A percentile compares a stretch with the other conserved stretches of the same genome.
phyloP scores from a whole-genome alignment of 345 rosid species.

The Gossypium ekmanianum region DNA sequence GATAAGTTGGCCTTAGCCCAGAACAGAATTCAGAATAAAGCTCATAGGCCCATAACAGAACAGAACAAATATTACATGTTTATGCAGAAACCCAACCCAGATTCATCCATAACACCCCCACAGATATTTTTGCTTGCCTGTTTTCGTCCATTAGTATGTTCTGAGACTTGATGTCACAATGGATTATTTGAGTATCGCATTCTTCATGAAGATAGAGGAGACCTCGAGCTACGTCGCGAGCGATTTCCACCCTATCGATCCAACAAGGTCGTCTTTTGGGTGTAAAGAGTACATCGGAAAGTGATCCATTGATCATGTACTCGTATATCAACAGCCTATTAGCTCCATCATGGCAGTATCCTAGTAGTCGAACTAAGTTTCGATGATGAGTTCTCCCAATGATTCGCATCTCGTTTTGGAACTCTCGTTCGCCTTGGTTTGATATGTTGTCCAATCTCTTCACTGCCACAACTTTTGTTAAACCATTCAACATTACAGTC shows the following conservation, averaged over 20 bases:
- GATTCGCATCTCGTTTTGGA: slow-evolving; percentile 22
- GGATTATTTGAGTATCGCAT: slow-evolving; percentile 25
- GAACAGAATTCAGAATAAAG: no score
- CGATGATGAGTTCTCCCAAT: slow-evolving; percentile 30
- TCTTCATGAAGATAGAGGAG: slow-evolving; percentile 29
- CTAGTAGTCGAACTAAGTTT: slow-evolving; percentile 26
- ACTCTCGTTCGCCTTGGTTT: slow-evolving; percentile 25
- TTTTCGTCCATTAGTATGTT: slow-evolving; percentile 26
- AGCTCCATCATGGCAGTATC: background rate
- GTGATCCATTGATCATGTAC: slow-evolving; percentile 30
- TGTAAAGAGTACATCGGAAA: slow-evolving; percentile 25
- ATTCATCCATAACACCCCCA: no score
- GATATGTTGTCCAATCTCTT: slow-evolving; percentile 26
- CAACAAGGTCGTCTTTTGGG: background rate
- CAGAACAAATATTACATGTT: no score
- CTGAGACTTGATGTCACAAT: slow-evolving; percentile 27
- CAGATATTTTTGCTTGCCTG: slow-evolving; percentile 17
- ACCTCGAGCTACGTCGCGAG: slow-evolving; percentile 21
- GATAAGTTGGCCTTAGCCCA: no score
- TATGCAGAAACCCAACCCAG: no score
- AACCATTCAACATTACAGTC: background rate
- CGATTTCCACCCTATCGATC: slow-evolving; percentile 23
- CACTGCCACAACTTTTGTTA: slow-evolving; percentile 22
- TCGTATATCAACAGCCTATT: slow-evolving; percentile 25
- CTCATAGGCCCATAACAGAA: no score